These are phyloP conservation scores for Quillaja saponaria DNA, from an alignment of 306 rosid genomes.

Conservation along the genomic window DNA sequence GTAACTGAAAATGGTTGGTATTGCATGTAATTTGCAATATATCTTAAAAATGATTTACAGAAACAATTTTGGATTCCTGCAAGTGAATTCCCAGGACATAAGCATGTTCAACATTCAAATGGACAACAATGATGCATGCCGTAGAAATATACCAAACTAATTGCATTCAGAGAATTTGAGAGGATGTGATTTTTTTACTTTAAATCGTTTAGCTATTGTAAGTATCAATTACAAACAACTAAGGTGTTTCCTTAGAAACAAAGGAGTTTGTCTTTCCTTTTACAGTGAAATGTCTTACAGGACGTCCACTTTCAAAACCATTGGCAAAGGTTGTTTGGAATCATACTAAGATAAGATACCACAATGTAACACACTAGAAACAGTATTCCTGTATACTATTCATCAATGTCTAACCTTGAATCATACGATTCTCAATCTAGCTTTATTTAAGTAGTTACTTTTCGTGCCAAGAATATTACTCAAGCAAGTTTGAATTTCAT, in stretches of 20 bases:
- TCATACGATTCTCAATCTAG: constrained; percentile 13
- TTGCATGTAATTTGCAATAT: no score
- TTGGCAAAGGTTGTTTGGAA: constrained; percentile 37
- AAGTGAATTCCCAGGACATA: background rate
- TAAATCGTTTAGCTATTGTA: background rate
- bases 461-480: constrained; percentile 16
- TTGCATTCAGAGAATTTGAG: background rate
- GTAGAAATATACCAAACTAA: background rate
- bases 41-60: background rate
- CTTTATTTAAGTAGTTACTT: constrained; percentile 27
- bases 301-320: constrained; percentile 41
- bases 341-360: constrained; percentile 31
- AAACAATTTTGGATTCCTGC: background rate
- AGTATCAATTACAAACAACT: background rate
- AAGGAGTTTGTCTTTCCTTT: constrained; percentile 19
- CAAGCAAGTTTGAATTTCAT: constrained; percentile 23
- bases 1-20: no score
- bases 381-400: constrained; percentile 40
- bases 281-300: constrained; percentile 8
- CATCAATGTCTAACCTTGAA: constrained; percentile 29
- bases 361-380: constrained; percentile 22
- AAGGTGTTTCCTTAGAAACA: background rate
- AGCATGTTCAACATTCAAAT: background rate
- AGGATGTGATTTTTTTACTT: background rate
- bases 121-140: background rate